Percentiles rank a stretch among this genome's conserved stretches.
Conservation (phyloP, 2,329 filamentous ascomycete genomes). For the Ceratocystis ficicola region DNA sequence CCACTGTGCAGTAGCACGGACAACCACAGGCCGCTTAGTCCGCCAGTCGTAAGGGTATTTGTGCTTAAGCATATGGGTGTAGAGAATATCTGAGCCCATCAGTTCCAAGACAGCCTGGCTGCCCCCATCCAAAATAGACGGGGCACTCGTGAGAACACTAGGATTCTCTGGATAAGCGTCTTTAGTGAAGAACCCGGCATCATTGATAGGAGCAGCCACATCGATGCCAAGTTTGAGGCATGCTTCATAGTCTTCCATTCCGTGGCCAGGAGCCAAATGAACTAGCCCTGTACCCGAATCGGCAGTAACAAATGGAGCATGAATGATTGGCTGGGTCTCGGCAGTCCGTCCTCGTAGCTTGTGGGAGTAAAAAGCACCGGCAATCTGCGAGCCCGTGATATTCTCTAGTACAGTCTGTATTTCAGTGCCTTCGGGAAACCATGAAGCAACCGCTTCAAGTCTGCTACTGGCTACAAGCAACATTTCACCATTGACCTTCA, state of each 20-base stretch:
- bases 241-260: slow-evolving; percentile 87
- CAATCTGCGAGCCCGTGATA: slow-evolving; percentile 54
- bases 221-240: slow-evolving; percentile 59
- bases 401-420: slow-evolving; percentile 40
- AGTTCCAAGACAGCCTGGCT: slow-evolving; percentile 57
- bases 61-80: slow-evolving; percentile 61
- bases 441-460: slow-evolving; percentile 44
- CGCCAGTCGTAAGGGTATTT: slow-evolving; percentile 99
- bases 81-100: slow-evolving; percentile 53
- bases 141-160: slow-evolving; percentile 49
- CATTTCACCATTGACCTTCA: slow-evolving; percentile 45
- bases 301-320: slow-evolving; percentile 78
- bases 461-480: slow-evolving; percentile 62
- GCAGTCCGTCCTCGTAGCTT: slow-evolving; percentile 50
- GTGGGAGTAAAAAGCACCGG: slow-evolving; percentile 56
- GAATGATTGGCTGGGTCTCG: slow-evolving; percentile 55
- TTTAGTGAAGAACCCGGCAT: slow-evolving; percentile 66
- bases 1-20: slow-evolving; percentile 91
- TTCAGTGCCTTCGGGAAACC: slow-evolving; percentile 37
- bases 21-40: slow-evolving; percentile 82
- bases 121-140: slow-evolving; percentile 59
- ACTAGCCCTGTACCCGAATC: slow-evolving; percentile 92
- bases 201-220: slow-evolving; percentile 71
- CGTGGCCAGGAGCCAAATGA: slow-evolving; percentile 86
- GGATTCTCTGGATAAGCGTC: slow-evolving; percentile 65